A percentile compares a stretch with the other conserved stretches of the same genome.
Conservation (phyloP, 805 yeast species). For the Tetrapisispora taiwanensis region DNA sequence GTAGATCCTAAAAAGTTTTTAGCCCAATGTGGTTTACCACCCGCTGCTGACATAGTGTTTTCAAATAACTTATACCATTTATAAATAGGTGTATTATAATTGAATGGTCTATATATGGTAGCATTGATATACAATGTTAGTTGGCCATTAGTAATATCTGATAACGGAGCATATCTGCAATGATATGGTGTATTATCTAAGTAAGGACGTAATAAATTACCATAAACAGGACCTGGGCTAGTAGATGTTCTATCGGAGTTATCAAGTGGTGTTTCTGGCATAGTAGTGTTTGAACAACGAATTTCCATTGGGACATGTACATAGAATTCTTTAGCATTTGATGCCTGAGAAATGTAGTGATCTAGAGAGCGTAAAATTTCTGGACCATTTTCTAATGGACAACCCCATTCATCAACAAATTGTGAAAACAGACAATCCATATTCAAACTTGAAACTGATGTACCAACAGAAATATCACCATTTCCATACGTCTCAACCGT, state of each 20-base stretch:
- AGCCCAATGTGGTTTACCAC: constrained; percentile 98
- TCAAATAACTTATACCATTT: constrained; percentile 84
- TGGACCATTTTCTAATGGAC: constrained; percentile 73
- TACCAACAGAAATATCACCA: constrained; percentile 61
- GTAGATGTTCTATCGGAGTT: constrained; percentile 39
- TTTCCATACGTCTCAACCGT: constrained; percentile 36
- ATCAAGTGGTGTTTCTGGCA: constrained; percentile 34
- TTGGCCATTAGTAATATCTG: constrained; percentile 52
- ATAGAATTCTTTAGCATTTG: constrained; percentile 49
- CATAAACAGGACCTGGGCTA: constrained; percentile 72
- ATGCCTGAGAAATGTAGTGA: constrained; percentile 52
- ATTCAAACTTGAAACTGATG: constrained; percentile 77
- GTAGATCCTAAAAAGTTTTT: constrained; percentile 72
- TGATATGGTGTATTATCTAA: constrained; percentile 67
- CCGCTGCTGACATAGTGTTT: constrained; percentile 59
- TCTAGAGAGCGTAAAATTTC: constrained; percentile 58
- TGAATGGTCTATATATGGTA: constrained; percentile 93
- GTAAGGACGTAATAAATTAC: constrained; percentile 72
- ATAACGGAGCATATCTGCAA: constrained; percentile 42
- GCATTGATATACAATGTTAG: constrained; percentile 83
- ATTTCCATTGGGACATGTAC: constrained; percentile 96
- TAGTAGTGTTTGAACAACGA: constrained; percentile 80
- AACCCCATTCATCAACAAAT: constrained; percentile 95
- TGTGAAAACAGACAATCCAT: constrained; percentile 95
- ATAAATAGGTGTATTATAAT: constrained; percentile 57